Evolutionary conservation across 352 stramenopile species (phyloP), one percentile per base, ranked within the genome.

Genomic region (Aphanomyces cochlioides): DNA sequence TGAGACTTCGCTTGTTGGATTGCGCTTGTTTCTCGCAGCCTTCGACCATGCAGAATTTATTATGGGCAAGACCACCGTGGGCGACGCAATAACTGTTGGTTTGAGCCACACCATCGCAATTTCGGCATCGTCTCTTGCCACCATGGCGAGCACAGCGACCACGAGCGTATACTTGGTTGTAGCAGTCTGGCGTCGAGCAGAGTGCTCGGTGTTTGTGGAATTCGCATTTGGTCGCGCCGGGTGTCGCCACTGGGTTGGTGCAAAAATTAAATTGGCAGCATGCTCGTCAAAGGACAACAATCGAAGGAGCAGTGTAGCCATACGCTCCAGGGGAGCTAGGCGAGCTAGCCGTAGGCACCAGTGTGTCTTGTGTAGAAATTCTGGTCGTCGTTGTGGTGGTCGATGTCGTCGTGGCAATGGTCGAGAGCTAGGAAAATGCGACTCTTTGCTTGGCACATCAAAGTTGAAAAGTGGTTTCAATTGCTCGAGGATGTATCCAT

Each of bases 111-210:
- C 13, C n/a, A 0, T 8, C 15, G 28, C 56, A 63, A 34, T 6
- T 63, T 4, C 4, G 34, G 19, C 56, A 63, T 38, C n/a, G 34
- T 34, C 56, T 34, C 28, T 63, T 63, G 5, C 56, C 56, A 10
- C 56, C 56, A 38, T 63, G 56, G 28, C 56, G 56, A 7, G 38
- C 56, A 15, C 56, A 63, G 7, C 40, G 28, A n/a, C 45, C 19
- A 13, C 56, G 56, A 4, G 56, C 56, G 56, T 63, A 63, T n/a
- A 37, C 56, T 63, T 63, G 56, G 36, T 63, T 63, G 56, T n/a
- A 12, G 56, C 56, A 63, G 19, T 37, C 28, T n/a, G 28, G 56
- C 1, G 21, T 15, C 34, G 19, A 21, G 28, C 56, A 63, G 1
- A n/a, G 56, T 15, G 21, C n/a, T 40, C 56, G 56, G 28, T 37